A percentile compares a stretch with the other conserved stretches of the same genome.
Evolutionary conservation across 1,284 basidiomycete genomes (phyloP).

Genomic region (Cutaneotrichosporon sp.): DNA sequence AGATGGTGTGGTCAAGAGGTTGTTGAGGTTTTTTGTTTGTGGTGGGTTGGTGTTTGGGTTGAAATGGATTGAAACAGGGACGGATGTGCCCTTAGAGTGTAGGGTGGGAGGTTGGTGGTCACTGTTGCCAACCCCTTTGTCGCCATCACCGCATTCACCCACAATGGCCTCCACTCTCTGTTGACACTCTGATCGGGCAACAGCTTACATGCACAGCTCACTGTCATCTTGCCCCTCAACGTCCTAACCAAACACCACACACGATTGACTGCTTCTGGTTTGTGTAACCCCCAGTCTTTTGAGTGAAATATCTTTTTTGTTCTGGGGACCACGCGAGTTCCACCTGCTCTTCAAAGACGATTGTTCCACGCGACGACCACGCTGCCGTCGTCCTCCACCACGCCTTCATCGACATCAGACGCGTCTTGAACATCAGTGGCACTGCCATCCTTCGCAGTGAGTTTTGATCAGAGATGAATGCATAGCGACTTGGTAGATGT

Average conservation of each 20-base stretch:
- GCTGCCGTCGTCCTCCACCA: constrained; percentile 20
- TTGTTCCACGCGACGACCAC: constrained; percentile 29
- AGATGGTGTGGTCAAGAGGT: no score
- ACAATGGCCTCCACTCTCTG: not conserved
- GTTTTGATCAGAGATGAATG: constrained; percentile 1
- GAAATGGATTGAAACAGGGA: not conserved
- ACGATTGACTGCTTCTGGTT: not conserved
- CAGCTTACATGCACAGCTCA: not conserved
- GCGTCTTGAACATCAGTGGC: constrained; percentile 3
- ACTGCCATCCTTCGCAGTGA: not conserved
- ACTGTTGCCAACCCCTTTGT: not conserved
- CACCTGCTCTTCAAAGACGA: constrained; percentile 8
- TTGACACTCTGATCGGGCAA: not conserved
- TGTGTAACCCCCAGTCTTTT: not conserved
- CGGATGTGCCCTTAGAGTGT: not conserved
- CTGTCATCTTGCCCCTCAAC: not conserved
- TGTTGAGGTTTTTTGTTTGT: no score
- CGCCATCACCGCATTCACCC: not conserved
- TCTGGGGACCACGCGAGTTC: constrained; percentile 6
- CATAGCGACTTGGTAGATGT: not conserved
- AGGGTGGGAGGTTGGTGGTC: not conserved
- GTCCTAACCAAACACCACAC: not conserved
- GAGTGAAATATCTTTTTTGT: not conserved
- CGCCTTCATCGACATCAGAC: not conserved
- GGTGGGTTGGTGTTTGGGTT: not conserved